Percentiles rank a stretch among this genome's conserved stretches.
Evolutionary conservation across 2,329 filamentous ascomycete genomes (phyloP).

Genomic region (Cladosporium halotolerans): DNA sequence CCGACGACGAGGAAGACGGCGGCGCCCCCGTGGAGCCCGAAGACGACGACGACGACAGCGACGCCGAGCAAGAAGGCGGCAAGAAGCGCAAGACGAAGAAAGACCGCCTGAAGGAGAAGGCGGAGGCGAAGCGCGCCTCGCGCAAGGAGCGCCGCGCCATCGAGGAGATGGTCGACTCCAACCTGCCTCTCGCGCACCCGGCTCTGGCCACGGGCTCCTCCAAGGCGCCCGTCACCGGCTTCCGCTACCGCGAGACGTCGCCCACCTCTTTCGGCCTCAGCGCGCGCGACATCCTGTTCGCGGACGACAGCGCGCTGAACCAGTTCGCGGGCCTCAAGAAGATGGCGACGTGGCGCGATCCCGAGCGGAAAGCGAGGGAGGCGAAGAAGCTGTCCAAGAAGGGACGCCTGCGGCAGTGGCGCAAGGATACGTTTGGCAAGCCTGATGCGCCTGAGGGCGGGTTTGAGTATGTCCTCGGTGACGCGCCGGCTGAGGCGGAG

Average conservation of each 20-base stretch:
- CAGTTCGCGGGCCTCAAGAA: conserved; percentile 92
- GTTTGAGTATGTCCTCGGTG: conserved; percentile 30
- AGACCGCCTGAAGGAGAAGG: conserved; percentile 37
- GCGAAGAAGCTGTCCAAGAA: conserved; percentile 89
- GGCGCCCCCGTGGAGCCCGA: conserved; percentile 24
- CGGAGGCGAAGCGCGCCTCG: conserved; percentile 62
- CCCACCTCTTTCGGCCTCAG: conserved; percentile 87
- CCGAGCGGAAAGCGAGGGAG: conserved; percentile 82
- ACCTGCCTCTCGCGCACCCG: conserved; percentile 63
- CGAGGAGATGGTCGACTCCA: conserved; percentile 77
- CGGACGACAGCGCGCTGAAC: conserved; percentile 79
- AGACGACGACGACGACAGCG: conserved; percentile 34
- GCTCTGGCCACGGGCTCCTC: conserved; percentile 40
- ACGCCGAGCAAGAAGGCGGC: conserved; percentile 33
- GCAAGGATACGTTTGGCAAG: conserved; percentile 59
- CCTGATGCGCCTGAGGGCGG: conserved; percentile 46
- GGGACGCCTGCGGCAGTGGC: conserved; percentile 81
- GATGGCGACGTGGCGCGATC: conserved; percentile 80
- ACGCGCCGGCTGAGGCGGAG: conserved; percentile 24
- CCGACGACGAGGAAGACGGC: conserved; percentile 39
- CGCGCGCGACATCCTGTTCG: conserved; percentile 82
- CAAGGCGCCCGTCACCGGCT: conserved; percentile 48
- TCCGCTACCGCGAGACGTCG: conserved; percentile 92
- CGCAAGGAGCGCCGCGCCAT: conserved; percentile 76
- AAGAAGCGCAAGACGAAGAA: conserved; percentile 38